Evolutionary conservation across 768 basidiomycete genomes (phyloP).

Genomic region (Fibroporia radiculosa): DNA sequence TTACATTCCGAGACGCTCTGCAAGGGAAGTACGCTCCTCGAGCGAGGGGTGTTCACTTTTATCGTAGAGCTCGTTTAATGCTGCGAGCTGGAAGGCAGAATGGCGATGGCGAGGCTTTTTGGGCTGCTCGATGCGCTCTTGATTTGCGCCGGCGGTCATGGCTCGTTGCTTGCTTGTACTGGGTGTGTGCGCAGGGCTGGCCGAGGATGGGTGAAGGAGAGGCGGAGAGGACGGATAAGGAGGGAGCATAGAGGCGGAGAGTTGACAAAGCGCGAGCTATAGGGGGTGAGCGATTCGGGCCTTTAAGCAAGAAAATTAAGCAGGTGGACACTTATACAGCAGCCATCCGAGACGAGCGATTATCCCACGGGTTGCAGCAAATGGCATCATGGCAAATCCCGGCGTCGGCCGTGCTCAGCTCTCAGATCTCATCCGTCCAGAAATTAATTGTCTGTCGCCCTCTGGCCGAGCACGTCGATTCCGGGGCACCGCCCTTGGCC

Average conservation of each 20-base stretch:
- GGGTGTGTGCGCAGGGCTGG: conserved; percentile 12
- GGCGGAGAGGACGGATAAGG: conserved; percentile 11
- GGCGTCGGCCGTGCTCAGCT: conserved; percentile 13
- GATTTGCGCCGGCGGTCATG: conserved; percentile 5
- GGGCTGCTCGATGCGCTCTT: conserved; percentile 32
- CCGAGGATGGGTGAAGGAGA: conserved; percentile 7
- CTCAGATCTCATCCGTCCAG: conserved; percentile 6
- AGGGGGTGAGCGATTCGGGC: conserved; percentile 6
- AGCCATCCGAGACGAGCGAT: conserved; percentile 12
- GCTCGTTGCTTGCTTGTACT: conserved; percentile 5
- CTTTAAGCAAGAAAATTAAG: conserved; percentile 15
- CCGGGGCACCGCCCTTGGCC: background rate
- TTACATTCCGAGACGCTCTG: conserved; percentile 70
- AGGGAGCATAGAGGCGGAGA: conserved; percentile 7
- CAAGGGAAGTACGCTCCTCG: conserved; percentile 59
- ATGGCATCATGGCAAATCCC: conserved; percentile 14
- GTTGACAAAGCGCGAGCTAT: conserved; percentile 6
- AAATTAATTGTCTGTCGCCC: background rate
- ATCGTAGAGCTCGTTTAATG: conserved; percentile 74
- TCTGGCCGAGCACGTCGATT: background rate
- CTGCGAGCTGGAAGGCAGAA: conserved; percentile 60
- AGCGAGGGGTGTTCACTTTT: conserved; percentile 68
- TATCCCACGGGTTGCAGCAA: conserved; percentile 14
- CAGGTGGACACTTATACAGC: conserved; percentile 16
- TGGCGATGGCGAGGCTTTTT: conserved; percentile 82